Base-by-base conservation (phyloP, 2,329 filamentous ascomycete genomes). In the Pseudogymnoascus pannorum region DNA sequence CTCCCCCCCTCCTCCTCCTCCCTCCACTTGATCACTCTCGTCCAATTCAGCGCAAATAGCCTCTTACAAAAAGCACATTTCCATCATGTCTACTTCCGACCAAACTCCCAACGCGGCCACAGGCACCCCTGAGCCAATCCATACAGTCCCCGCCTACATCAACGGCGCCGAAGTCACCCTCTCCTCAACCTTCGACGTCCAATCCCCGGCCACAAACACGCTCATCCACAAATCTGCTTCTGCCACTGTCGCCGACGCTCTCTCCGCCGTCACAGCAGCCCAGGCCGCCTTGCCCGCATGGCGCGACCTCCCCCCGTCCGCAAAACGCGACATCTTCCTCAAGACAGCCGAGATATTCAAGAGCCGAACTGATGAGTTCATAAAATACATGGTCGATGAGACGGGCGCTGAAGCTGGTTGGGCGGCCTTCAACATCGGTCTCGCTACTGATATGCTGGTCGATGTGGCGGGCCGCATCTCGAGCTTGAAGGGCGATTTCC, bases 271-370 rank as follows among this genome's bases (percentile, higher is more conserved):
- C 60, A 67, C 72, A 24, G 74, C 78, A 5, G 89, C 89, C 0
- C 77, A 85, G n/a, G 77, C 78, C 12, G 89, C 91, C 1, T 87
- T 90, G 73, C 81, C 81, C 44, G 75, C 80, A 62, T 96, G 91
- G 91, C 79, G 81, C 44, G 82, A 81, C 65, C 82, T 82, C 2
- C 84, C 83, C 51, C 82, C 86, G 1, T 70, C 76, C 22, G 70
- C 79, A 22, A 87, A 88, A 38, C 85, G 89, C 35, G 82, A 87
- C 65, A 84, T 95, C 65, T 79, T 95, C 62, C 76, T 88, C 62
- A 85, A 84, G 70, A 86, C 88, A 0, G 86, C 87, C 8, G 83
- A 86, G 7, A 74, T 92, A 57, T 76, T 92, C 63, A 77, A 82
- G 40, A 73, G 72, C 29, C 81, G 87, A 7, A 76, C 77, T 20